phyloP scores from a whole-genome alignment of 352 stramenopile species.

The Phytophthora sojae region DNA sequence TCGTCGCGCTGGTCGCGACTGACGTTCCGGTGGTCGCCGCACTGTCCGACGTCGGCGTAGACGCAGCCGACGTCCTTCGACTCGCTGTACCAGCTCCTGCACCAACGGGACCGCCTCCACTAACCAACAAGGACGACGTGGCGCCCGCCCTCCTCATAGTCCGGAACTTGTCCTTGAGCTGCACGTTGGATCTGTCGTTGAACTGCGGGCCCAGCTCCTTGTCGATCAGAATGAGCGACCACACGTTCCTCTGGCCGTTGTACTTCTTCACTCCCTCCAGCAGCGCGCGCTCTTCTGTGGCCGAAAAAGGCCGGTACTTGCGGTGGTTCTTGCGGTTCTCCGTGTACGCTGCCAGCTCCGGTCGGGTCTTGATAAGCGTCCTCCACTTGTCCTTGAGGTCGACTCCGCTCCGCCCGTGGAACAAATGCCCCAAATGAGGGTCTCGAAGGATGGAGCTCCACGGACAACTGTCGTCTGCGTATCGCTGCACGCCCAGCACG shows the following conservation, averaged over 20 bases:
- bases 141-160: conserved; percentile 76
- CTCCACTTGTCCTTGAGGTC: conserved; percentile 89
- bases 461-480: conserved; percentile 85
- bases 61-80: conserved; percentile 45
- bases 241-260: conserved; percentile 85
- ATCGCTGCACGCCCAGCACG: conserved; percentile 82
- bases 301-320: conserved; percentile 84
- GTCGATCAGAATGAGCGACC: conserved; percentile 85
- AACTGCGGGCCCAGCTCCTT: conserved; percentile 82
- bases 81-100: conserved; percentile 31
- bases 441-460: conserved; percentile 86
- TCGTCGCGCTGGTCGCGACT: conserved; percentile 10
- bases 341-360: conserved; percentile 78
- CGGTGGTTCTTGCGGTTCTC: conserved; percentile 90
- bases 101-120: conserved; percentile 36
- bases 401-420: conserved; percentile 80
- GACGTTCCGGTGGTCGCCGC: conserved; percentile 3
- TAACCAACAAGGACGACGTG: conserved; percentile 48
- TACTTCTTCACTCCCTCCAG: conserved; percentile 89
- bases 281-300: conserved; percentile 83
- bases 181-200: conserved; percentile 85
- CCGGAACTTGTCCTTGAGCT: conserved; percentile 88
- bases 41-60: conserved; percentile 29
- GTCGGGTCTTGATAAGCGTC: conserved; percentile 82
- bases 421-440: conserved; percentile 74